Evolutionary conservation across 129 eudicot species (phyloP).

Genomic region (Oenanthe sinensis): DNA sequence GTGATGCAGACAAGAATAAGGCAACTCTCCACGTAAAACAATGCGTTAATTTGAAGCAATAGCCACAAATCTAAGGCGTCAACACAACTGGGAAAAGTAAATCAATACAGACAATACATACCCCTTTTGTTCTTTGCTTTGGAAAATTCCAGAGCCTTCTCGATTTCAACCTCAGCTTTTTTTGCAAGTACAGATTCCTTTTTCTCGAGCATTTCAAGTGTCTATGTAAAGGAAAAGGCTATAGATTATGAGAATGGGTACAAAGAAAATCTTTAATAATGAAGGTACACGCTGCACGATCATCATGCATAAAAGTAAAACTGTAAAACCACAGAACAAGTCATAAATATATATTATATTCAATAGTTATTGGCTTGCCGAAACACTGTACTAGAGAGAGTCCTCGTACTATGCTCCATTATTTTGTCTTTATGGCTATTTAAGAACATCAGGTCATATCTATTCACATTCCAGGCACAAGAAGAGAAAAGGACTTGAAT

Average conservation of each 20-base stretch:
- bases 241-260: neutral
- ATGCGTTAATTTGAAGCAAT: neutral
- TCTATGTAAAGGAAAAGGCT: slow-evolving; percentile 15
- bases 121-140: slow-evolving; percentile 36
- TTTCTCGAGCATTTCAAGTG: slow-evolving; percentile 41
- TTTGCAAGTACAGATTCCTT: slow-evolving; percentile 36
- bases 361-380: neutral
- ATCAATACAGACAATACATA: neutral
- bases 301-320: neutral
- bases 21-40: neutral
- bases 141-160: slow-evolving; percentile 36
- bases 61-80: neutral
- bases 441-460: neutral
- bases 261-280: neutral
- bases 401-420: neutral
- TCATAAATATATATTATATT: neutral
- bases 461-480: neutral
- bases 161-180: slow-evolving; percentile 38
- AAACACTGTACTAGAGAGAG: neutral
- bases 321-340: neutral
- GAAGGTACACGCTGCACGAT: neutral
- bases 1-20: neutral
- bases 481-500: too few relatives aligned
- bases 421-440: neutral
- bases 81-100: neutral